Conservation (phyloP, 345 rosid species). For the Brassica cretica region DNA sequence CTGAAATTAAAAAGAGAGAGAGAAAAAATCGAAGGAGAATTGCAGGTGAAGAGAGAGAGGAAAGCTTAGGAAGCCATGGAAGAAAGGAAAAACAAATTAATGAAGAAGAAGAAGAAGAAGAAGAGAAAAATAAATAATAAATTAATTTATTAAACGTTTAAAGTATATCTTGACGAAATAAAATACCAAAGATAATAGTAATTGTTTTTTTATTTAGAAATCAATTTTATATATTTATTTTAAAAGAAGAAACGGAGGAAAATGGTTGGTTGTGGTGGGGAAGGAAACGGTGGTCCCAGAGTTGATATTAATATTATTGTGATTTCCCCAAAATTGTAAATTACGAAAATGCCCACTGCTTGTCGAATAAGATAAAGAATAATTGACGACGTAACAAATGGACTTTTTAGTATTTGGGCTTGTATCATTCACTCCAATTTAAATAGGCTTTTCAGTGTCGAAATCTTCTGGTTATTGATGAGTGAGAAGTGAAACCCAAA, state of each 20-base stretch:
- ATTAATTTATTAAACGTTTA: slow-evolving; percentile 9
- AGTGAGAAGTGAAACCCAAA: not conserved
- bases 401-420: not conserved
- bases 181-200: slow-evolving; percentile 18
- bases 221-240: not conserved
- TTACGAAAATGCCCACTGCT: slow-evolving; percentile 32
- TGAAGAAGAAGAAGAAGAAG: slow-evolving; percentile 56
- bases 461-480: not conserved
- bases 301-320: slow-evolving; percentile 17
- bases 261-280: slow-evolving; percentile 62
- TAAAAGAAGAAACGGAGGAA: slow-evolving; percentile 38
- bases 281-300: slow-evolving; percentile 46
- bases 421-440: not conserved
- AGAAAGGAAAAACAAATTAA: slow-evolving; percentile 42
- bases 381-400: not conserved
- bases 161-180: slow-evolving; percentile 18
- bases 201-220: not conserved
- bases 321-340: not conserved
- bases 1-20: slow-evolving; percentile 15
- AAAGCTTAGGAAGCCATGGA: slow-evolving; percentile 45
- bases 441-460: not conserved
- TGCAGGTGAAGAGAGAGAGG: slow-evolving; percentile 30
- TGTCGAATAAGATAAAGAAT: not conserved
- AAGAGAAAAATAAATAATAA: slow-evolving; percentile 51
- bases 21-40: not conserved